Conservation (phyloP, 140 eudicot genomes). For the Bidens hawaiensis region DNA sequence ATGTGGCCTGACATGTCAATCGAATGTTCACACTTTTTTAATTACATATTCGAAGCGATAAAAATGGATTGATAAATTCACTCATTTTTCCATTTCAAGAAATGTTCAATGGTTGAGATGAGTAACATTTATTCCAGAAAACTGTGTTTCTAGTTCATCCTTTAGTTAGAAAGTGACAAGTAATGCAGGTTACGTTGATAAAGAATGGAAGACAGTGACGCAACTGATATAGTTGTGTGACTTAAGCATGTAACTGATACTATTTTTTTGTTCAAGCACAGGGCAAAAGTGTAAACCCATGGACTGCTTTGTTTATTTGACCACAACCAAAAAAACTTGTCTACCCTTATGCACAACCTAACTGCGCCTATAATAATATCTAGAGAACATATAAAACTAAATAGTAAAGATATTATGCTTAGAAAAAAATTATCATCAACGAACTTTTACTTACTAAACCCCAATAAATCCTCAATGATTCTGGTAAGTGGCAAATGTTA, state of each 20-base stretch:
- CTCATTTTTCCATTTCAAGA: slow-evolving; percentile 1
- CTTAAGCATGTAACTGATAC: not conserved
- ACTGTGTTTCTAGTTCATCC: slow-evolving; percentile 7
- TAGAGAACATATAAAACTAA: not conserved
- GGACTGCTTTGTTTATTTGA: not conserved
- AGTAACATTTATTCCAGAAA: not conserved
- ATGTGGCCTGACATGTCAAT: slow-evolving; percentile 1
- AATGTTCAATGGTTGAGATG: not conserved
- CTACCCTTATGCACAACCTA: not conserved
- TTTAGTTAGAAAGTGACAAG: not conserved
- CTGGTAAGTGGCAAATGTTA: not conserved
- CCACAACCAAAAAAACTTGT: not conserved
- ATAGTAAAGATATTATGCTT: not conserved
- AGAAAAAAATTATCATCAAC: not conserved
- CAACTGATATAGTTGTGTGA: not conserved
- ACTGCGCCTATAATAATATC: not conserved
- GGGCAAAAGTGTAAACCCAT: not conserved
- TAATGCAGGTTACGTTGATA: not conserved
- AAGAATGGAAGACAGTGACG: not conserved
- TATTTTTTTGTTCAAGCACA: not conserved
- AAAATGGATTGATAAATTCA: too few species aligned
- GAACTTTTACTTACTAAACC: not conserved
- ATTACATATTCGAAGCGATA: not conserved
- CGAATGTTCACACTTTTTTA: not conserved
- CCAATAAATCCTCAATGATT: not conserved